A percentile compares a stretch with the other conserved stretches of the same genome.
These are phyloP conservation scores for Paecilomyces variotii DNA, from an alignment of 2,329 filamentous ascomycete species.

Conservation along the genomic window DNA sequence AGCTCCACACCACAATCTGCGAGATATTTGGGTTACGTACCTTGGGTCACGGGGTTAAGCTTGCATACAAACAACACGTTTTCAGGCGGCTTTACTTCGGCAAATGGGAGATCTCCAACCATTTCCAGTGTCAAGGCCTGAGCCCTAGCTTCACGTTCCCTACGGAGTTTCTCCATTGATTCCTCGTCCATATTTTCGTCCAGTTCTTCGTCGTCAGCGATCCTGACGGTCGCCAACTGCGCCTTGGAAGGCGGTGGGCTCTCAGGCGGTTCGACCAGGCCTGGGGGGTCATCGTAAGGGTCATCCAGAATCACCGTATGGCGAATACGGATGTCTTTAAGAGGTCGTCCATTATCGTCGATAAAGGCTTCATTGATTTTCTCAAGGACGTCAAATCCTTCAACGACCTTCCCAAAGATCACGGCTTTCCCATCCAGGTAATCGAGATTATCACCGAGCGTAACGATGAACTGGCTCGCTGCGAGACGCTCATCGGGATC, in stretches of 20 bases:
- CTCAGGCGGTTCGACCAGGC: constrained; percentile 65
- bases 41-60: constrained; percentile 86
- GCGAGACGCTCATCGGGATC: constrained; percentile 78
- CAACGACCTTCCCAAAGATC: constrained; percentile 89
- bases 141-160: constrained; percentile 83
- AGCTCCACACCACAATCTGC: constrained; percentile 1
- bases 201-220: constrained; percentile 79
- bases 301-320: constrained; percentile 91
- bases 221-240: constrained; percentile 84
- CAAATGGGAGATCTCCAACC: constrained; percentile 94
- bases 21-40: constrained; percentile 23
- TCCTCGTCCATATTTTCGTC: constrained; percentile 74
- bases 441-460: constrained; percentile 79
- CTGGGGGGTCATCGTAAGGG: constrained; percentile 74
- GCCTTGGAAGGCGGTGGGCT: constrained; percentile 76
- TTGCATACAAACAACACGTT: constrained; percentile 99
- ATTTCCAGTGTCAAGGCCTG: constrained; percentile 94
- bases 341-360: constrained; percentile 74
- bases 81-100: constrained; percentile 93
- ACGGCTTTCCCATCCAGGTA: constrained; percentile 89
- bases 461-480: constrained; percentile 89
- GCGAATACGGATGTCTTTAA: constrained; percentile 90
- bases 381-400: constrained; percentile 88
- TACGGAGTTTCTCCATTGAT: constrained; percentile 66
- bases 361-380: constrained; percentile 88